Evolutionary conservation across 257 asterid genomes (phyloP).

Genomic region (Misopates orontium): DNA sequence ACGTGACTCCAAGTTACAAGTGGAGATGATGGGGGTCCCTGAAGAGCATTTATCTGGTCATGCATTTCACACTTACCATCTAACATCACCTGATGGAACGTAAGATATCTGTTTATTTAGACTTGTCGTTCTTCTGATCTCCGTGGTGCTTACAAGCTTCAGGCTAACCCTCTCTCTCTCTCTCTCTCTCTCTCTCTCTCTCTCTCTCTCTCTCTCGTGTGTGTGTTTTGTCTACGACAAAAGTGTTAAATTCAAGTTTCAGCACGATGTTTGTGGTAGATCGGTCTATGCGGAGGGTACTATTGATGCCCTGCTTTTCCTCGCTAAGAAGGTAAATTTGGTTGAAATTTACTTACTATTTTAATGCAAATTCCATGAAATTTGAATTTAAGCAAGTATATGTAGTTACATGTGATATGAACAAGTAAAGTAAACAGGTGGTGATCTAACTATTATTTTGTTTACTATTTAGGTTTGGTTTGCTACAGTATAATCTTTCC

Average conservation of each 20-base stretch:
- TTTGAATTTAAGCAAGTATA: not conserved
- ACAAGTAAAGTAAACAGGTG: too few relatives aligned
- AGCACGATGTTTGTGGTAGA: conserved; percentile 98
- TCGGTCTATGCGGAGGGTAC: conserved; percentile 98
- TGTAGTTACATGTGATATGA: not conserved
- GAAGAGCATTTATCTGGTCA: conserved; percentile 84
- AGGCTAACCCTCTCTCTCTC: conserved; percentile 16
- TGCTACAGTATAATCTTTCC: not conserved
- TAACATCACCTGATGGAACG: conserved; percentile 92
- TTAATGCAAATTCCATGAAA: not conserved
- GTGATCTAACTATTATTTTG: not conserved
- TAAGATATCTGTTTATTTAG: conserved; percentile 32
- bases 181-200: too few relatives aligned
- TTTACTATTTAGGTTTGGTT: not conserved
- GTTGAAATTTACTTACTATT: not conserved
- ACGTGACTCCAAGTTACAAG: conserved; percentile 78
- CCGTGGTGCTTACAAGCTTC: conserved; percentile 19
- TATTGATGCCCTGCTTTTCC: conserved; percentile 89
- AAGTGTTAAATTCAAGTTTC: conserved; percentile 93
- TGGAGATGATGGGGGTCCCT: conserved; percentile 92
- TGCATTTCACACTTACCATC: conserved; percentile 91
- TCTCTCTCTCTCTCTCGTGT: too few relatives aligned
- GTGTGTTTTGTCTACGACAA: conserved; percentile 14
- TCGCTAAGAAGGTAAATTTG: conserved; percentile 70
- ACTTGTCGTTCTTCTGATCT: not conserved